A percentile compares a stretch with the other conserved stretches of the same genome.
phyloP scores from a whole-genome alignment of 805 yeast species.

The Cyberlindnera xishuangbannaensis region DNA sequence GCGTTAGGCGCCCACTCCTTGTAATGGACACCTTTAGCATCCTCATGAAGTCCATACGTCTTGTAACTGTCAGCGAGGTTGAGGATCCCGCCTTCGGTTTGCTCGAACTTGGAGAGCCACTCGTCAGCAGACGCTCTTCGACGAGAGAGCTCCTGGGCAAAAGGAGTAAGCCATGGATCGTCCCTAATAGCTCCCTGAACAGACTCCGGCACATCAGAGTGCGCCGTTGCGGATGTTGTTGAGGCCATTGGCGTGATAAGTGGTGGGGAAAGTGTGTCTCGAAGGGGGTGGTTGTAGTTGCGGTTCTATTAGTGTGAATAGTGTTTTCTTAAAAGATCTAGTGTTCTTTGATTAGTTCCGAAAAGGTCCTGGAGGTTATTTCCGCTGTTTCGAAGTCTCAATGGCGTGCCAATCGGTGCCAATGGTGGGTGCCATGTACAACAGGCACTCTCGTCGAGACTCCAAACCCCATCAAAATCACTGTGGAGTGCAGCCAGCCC shows the following conservation, averaged over 20 bases:
- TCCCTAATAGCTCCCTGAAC: slow-evolving; percentile 50
- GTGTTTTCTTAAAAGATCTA: too few species aligned
- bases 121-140: slow-evolving; percentile 62
- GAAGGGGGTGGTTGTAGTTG: not conserved
- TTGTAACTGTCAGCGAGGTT: slow-evolving; percentile 74
- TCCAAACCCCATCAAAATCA: too few species aligned
- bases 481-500: too few species aligned
- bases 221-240: slow-evolving; percentile 1
- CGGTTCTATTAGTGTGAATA: too few species aligned
- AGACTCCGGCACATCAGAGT: slow-evolving; percentile 8
- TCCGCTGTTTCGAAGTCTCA: too few species aligned
- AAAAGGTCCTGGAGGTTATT: too few species aligned
- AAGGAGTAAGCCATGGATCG: slow-evolving; percentile 88
- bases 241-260: too few species aligned
- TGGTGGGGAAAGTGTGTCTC: not conserved
- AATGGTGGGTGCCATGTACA: too few species aligned
- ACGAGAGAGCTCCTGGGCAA: slow-evolving; percentile 55
- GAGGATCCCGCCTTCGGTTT: slow-evolving; percentile 58
- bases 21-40: slow-evolving; percentile 41
- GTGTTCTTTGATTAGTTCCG: too few species aligned
- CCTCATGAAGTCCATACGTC: slow-evolving; percentile 70
- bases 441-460: too few species aligned
- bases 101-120: slow-evolving; percentile 52
- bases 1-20: slow-evolving; percentile 94
- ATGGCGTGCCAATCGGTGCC: too few species aligned